A percentile compares a stretch with the other conserved stretches of the same genome.
Conservation (phyloP, 371 early-diverging fungal species). For the Haplosporangium sp. region DNA sequence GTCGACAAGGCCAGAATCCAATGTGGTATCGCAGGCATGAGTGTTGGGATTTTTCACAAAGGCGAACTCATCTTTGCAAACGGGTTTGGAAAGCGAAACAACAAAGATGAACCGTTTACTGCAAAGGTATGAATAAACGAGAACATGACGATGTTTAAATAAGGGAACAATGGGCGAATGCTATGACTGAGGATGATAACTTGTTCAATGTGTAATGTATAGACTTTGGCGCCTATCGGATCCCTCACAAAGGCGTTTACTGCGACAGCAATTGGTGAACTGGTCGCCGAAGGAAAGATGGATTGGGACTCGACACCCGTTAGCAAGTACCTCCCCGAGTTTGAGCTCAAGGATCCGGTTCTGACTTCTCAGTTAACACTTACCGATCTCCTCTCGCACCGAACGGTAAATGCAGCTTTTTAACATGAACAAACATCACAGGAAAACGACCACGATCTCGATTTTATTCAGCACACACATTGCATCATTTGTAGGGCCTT, state of each 20-base stretch:
- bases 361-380: constrained; percentile 25
- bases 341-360: constrained; percentile 19
- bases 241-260: constrained; percentile 35
- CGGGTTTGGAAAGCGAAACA: constrained; percentile 31
- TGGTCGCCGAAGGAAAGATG: constrained; percentile 35
- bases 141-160: background rate
- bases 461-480: no score
- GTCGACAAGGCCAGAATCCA: constrained; percentile 1
- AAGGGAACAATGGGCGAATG: no score
- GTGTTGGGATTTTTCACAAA: constrained; percentile 27
- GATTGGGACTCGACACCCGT: constrained; percentile 37
- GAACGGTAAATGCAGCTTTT: no score
- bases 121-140: constrained; percentile 9
- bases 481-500: no score
- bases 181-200: background rate
- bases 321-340: constrained; percentile 26
- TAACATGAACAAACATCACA: no score
- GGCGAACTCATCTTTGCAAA: constrained; percentile 33
- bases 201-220: background rate
- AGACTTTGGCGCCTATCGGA: constrained; percentile 24
- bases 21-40: constrained; percentile 23
- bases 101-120: constrained; percentile 16
- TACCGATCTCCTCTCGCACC: constrained; percentile 31
- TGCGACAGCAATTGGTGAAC: constrained; percentile 20
- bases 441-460: no score